Evolutionary conservation across 768 basidiomycete species (phyloP), one percentile per base, ranked within the genome.

Genomic region (Trametes punicea): DNA sequence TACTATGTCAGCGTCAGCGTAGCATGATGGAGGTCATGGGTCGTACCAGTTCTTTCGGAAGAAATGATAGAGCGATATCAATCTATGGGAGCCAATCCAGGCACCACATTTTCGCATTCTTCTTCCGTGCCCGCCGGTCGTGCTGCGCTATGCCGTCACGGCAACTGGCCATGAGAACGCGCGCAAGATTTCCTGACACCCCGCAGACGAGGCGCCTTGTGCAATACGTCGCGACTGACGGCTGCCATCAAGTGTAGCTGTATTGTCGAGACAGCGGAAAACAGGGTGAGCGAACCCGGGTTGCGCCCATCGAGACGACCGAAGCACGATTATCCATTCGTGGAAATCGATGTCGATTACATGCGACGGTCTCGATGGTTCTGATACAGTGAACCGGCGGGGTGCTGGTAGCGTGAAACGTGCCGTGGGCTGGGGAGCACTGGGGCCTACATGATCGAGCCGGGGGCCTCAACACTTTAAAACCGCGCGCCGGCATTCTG

Each of bases 61-160:
- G 23, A 44, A 54, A 39, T 54, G 52, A 54, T 54, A 20, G 44
- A 26, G 20, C n/a, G n/a, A n/a, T n/a, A 54, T 54, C 52, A 54
- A 8, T 31, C 23, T 9, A 9, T 18, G 23, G 25, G 34, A 16
- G 34, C 23, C 45, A 16, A 29, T 21, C 44, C 33, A 54, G 52
- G 52, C 52, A 54, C 52, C 21, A 26, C 25, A 26, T 46, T 54
- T 18, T 52, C 41, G 38, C 48, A 39, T 50, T 29, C 18, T 39
- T 9, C 16, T 16, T 29, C 16, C 27, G 27, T n/a, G 27, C 27
- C 16, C 33, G n/a, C 46, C 46, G 30, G n/a, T 20, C n/a, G 16
- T 18, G 31, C 41, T 47, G 30, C 46, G 31, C 3, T 33, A 33
- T 33, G 46, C 46, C 46, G 46, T 31, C 46, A 33, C 45, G 30